Evolutionary conservation across 1,284 basidiomycete species (phyloP).

Genomic region (Bjerkandera adusta): DNA sequence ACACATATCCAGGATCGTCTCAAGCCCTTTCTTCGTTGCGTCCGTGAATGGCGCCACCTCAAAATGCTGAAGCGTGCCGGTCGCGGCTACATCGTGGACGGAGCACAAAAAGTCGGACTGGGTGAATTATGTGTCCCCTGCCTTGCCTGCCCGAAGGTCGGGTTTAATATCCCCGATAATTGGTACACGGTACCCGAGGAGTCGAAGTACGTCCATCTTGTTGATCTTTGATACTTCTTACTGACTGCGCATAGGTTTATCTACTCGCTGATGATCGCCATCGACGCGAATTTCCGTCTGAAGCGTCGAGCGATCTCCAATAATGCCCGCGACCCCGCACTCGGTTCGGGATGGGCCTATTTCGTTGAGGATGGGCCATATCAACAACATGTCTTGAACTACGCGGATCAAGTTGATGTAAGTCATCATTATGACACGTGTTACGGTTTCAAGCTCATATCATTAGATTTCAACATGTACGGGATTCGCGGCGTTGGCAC

Average conservation of each 20-base stretch:
- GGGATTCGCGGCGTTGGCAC: constrained; percentile 2
- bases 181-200: constrained; percentile 8
- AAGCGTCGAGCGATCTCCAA: constrained; percentile 1
- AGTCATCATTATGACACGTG: background rate
- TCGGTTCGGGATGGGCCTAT: constrained; percentile 3
- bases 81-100: constrained; percentile 8
- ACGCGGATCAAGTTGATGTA: constrained; percentile 20
- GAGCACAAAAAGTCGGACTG: background rate
- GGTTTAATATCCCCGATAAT: constrained; percentile 4
- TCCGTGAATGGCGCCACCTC: constrained; percentile 12
- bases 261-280: constrained; percentile 5
- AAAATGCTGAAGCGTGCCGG: constrained; percentile 11
- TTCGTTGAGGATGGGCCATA: constrained; percentile 27
- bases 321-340: background rate
- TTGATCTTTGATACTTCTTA: constrained; percentile 3
- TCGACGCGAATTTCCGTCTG: constrained; percentile 12
- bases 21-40: constrained; percentile 6
- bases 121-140: constrained; percentile 6
- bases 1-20: constrained; percentile 14
- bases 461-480: constrained; percentile 2
- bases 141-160: constrained; percentile 6
- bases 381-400: constrained; percentile 14
- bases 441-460: background rate
- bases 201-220: background rate
- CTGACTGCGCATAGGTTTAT: constrained; percentile 5